Evolutionary conservation across 768 basidiomycete species (phyloP).

Genomic region (Chalciporus chontae): DNA sequence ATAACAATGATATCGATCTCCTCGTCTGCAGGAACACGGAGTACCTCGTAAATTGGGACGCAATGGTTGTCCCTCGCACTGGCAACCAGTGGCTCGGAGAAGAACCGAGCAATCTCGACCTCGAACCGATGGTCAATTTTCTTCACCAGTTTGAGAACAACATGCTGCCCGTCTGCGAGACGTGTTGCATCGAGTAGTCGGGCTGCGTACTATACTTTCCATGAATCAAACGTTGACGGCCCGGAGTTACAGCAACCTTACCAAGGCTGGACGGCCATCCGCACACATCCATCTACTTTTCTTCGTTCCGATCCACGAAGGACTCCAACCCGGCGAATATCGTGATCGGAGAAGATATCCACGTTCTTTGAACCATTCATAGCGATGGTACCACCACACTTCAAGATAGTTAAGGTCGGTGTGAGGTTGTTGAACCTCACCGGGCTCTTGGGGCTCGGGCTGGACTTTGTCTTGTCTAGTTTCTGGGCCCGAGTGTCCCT

Average conservation of each 20-base stretch:
- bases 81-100: neutral
- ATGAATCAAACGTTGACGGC: conserved; percentile 15
- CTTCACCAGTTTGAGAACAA: too few relatives aligned
- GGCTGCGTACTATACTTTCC: conserved; percentile 1
- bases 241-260: conserved; percentile 6
- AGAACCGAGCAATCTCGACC: too few relatives aligned
- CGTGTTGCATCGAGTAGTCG: too few relatives aligned
- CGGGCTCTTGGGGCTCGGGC: too few relatives aligned
- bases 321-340: conserved; percentile 1
- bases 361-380: neutral
- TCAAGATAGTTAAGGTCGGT: neutral
- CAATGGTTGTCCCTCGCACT: conserved; percentile 20
- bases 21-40: conserved; percentile 6
- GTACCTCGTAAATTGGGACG: conserved; percentile 22
- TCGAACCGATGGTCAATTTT: too few relatives aligned
- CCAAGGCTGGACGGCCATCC: neutral
- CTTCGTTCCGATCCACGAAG: neutral
- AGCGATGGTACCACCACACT: neutral
- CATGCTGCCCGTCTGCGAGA: too few relatives aligned
- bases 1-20: conserved; percentile 24
- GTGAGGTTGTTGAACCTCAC: too few relatives aligned
- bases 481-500: too few relatives aligned
- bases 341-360: conserved; percentile 3
- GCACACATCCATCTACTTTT: neutral
- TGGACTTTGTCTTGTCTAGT: too few relatives aligned